These are phyloP conservation scores for Xerophyta viscosa DNA, from an alignment of 106 monocot species.

Conservation along the genomic window DNA sequence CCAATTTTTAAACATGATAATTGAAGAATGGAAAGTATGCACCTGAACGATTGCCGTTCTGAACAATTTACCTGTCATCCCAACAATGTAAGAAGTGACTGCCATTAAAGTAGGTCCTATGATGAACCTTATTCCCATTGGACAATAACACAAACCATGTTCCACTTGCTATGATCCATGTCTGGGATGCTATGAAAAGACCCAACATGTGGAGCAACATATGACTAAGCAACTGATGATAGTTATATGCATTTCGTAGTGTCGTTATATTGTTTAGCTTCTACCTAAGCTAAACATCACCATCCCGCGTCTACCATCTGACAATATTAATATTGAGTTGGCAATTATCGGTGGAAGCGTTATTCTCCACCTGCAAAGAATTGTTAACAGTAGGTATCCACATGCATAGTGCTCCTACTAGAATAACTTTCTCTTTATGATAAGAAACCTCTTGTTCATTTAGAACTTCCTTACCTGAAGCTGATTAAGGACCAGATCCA, in stretches of 20 bases:
- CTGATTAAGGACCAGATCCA: constrained; percentile 68
- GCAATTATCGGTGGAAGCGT: constrained; percentile 44
- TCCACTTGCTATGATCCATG: constrained; percentile 61
- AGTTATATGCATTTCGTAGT: too few relatives aligned
- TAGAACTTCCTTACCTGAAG: constrained; percentile 50
- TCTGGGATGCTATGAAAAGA: constrained; percentile 66
- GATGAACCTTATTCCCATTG: constrained; percentile 49
- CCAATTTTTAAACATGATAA: neutral
- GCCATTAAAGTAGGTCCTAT: constrained; percentile 58
- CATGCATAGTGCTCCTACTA: too few relatives aligned
- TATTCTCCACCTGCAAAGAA: constrained; percentile 51
- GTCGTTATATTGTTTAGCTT: too few relatives aligned
- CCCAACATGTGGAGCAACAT: constrained; percentile 27
- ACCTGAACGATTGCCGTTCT: constrained; percentile 66
- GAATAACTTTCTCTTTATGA: too few relatives aligned
- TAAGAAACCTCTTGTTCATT: neutral
- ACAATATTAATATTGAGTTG: constrained; percentile 51
- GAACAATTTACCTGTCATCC: constrained; percentile 38
- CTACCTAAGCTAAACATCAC: constrained; percentile 87
- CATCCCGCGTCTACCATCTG: constrained; percentile 83
- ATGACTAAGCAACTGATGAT: neutral
- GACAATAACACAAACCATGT: constrained; percentile 28
- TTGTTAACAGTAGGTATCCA: too few relatives aligned
- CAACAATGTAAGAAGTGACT: constrained; percentile 43
- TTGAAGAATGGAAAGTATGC: neutral